phyloP scores from a whole-genome alignment of 2,329 filamentous ascomycete species.

The Paecilomyces sp. region DNA sequence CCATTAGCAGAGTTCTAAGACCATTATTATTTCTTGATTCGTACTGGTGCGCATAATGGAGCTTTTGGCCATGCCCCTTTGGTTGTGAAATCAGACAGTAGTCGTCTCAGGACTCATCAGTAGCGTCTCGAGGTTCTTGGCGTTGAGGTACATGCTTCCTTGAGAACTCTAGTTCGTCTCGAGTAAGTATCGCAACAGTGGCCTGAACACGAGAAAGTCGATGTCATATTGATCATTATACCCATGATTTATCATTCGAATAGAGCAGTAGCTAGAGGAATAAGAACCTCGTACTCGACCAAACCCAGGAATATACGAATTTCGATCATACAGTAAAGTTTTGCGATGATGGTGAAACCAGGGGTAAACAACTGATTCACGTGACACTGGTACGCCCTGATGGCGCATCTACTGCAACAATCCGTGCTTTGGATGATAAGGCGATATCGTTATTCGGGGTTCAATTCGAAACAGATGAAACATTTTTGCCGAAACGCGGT shows the following conservation, averaged over 20 bases:
- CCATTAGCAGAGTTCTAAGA: not conserved
- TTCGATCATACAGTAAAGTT: not conserved
- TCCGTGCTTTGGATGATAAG: not conserved
- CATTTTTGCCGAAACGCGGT: not conserved
- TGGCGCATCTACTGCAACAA: not conserved
- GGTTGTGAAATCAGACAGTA: not conserved
- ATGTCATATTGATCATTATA: not conserved
- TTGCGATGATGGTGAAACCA: not conserved
- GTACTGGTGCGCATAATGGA: not conserved
- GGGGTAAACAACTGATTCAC: not conserved
- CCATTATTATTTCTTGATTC: not conserved
- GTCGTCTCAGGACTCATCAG: not conserved
- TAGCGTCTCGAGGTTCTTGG: constrained; percentile 35
- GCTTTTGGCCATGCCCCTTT: not conserved
- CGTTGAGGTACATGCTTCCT: not conserved
- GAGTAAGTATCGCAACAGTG: not conserved
- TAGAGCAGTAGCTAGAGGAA: too few relatives aligned
- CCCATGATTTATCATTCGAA: too few relatives aligned
- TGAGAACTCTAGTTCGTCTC: not conserved
- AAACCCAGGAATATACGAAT: not conserved
- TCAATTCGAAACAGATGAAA: not conserved
- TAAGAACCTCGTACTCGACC: not conserved
- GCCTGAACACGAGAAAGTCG: not conserved
- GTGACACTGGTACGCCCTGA: not conserved
- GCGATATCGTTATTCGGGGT: not conserved